A percentile compares a stretch with the other conserved stretches of the same genome.
phyloP scores from a whole-genome alignment of 169 alveolate genomes.

The Eimeria mitis region DNA sequence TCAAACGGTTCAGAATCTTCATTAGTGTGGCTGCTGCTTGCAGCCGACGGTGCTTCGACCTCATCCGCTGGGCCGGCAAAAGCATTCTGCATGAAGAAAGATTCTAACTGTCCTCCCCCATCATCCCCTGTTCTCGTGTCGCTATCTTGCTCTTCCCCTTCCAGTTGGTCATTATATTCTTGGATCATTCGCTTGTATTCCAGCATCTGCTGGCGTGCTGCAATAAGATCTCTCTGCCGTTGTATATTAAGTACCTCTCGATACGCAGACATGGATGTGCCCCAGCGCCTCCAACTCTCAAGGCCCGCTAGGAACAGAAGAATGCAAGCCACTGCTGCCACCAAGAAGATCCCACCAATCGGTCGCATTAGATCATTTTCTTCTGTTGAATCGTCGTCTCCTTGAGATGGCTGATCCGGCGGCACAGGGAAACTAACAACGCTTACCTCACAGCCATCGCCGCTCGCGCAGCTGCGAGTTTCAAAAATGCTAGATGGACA shows the following conservation, averaged over 20 bases:
- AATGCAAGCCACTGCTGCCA: conserved; percentile 30
- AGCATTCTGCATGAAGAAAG: neutral
- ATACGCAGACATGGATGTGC: conserved; percentile 68
- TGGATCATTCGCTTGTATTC: conserved; percentile 55
- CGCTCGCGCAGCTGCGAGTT: conserved; percentile 48
- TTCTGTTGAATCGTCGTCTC: conserved; percentile 23
- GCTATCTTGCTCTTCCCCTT: neutral
- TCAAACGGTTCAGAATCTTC: neutral
- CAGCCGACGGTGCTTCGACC: neutral
- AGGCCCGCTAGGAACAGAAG: conserved; percentile 46
- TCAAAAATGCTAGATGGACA: conserved; percentile 62
- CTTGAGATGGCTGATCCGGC: conserved; percentile 55
- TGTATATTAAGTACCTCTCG: conserved; percentile 55
- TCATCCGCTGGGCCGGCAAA: neutral
- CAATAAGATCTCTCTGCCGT: conserved; percentile 53
- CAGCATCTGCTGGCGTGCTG: conserved; percentile 69
- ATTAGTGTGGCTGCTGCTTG: neutral
- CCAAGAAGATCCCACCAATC: conserved; percentile 23
- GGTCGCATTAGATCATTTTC: conserved; percentile 51
- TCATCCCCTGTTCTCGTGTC: neutral
- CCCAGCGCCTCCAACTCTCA: conserved; percentile 72
- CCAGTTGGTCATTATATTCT: conserved; percentile 22
- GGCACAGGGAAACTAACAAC: conserved; percentile 56
- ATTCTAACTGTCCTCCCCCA: neutral
- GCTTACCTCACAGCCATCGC: conserved; percentile 63